Percentiles rank a stretch among this genome's conserved stretches.
Conservation (phyloP, 192 early-diverging fungal species). For the Coemansia sp. region DNA sequence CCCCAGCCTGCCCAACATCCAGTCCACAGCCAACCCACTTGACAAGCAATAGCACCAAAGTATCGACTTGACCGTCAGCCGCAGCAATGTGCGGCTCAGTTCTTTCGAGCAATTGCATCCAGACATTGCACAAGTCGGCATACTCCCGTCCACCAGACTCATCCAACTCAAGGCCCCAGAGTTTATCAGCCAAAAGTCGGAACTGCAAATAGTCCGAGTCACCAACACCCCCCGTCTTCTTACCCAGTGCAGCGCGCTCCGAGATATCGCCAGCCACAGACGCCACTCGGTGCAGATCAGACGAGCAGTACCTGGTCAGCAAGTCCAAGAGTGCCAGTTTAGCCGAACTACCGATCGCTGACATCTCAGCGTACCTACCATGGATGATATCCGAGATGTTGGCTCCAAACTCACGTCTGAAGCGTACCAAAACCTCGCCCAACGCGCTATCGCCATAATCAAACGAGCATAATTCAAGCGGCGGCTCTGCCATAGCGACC, state of each 20-base stretch:
- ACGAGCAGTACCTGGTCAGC: conserved; percentile 2
- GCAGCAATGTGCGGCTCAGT: neutral
- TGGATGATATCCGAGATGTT: conserved; percentile 2
- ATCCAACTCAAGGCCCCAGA: conserved; percentile 21
- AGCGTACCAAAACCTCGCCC: conserved; percentile 12
- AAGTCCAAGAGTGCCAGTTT: conserved; percentile 23
- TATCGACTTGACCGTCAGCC: conserved; percentile 14
- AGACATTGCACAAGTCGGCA: conserved; percentile 7
- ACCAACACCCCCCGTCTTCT: neutral
- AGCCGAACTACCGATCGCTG: conserved; percentile 4
- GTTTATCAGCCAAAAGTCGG: conserved; percentile 26
- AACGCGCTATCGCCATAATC: conserved; percentile 29
- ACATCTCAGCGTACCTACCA: conserved; percentile 2
- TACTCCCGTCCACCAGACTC: neutral
- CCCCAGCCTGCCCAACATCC: neutral
- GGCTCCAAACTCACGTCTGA: conserved; percentile 15
- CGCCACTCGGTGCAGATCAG: conserved; percentile 15
- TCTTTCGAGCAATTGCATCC: conserved; percentile 11
- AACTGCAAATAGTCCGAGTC: conserved; percentile 24
- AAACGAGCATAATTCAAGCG: conserved; percentile 34
- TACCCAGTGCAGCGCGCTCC: neutral
- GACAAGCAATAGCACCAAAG: conserved; percentile 24
- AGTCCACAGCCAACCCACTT: conserved; percentile 14
- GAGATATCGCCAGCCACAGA: conserved; percentile 29
- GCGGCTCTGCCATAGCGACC: conserved; percentile 18